Percentiles rank a stretch among this genome's conserved stretches.
Conservation (phyloP, 352 stramenopile species). For the Pythium folliculosum region DNA sequence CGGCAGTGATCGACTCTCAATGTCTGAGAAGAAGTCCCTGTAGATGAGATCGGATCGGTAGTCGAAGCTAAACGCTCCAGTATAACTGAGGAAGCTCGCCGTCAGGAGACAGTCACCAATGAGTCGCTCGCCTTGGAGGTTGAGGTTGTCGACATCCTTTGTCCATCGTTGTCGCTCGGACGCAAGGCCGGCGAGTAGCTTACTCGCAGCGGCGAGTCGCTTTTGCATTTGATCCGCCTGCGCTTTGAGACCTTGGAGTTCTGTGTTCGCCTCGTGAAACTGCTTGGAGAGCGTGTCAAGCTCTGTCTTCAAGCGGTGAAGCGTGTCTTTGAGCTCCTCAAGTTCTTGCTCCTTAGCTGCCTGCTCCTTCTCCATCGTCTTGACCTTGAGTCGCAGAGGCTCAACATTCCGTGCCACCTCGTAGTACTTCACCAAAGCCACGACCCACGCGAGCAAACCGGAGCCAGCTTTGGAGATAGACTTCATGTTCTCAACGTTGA, state of each 20-base stretch:
- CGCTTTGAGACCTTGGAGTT: conserved; percentile 90
- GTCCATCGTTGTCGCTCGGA: conserved; percentile 93
- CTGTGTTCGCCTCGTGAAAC: conserved; percentile 90
- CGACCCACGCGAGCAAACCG: conserved; percentile 92
- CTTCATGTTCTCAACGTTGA: conserved; percentile 95
- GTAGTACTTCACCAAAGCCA: conserved; percentile 96
- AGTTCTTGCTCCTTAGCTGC: conserved; percentile 89
- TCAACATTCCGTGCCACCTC: conserved; percentile 95
- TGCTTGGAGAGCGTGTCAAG: conserved; percentile 90
- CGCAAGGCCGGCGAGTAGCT: conserved; percentile 90
- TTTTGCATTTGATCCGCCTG: conserved; percentile 96
- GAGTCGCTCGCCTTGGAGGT: conserved; percentile 82
- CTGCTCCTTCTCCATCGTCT: conserved; percentile 94
- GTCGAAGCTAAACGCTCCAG: conserved; percentile 91
- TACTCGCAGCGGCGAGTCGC: conserved; percentile 89
- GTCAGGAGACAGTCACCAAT: conserved; percentile 91
- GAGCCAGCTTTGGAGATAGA: conserved; percentile 91
- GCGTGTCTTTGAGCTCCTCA: conserved; percentile 80
- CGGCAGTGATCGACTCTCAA: conserved; percentile 72
- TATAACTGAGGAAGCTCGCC: conserved; percentile 90
- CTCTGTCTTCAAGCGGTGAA: conserved; percentile 83
- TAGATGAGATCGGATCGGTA: conserved; percentile 91
- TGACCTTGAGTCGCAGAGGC: conserved; percentile 90
- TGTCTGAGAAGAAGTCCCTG: conserved; percentile 85
- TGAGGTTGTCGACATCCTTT: conserved; percentile 88